phyloP scores from a whole-genome alignment of 192 early-diverging fungal genomes.

The Lobulomyces angularis region DNA sequence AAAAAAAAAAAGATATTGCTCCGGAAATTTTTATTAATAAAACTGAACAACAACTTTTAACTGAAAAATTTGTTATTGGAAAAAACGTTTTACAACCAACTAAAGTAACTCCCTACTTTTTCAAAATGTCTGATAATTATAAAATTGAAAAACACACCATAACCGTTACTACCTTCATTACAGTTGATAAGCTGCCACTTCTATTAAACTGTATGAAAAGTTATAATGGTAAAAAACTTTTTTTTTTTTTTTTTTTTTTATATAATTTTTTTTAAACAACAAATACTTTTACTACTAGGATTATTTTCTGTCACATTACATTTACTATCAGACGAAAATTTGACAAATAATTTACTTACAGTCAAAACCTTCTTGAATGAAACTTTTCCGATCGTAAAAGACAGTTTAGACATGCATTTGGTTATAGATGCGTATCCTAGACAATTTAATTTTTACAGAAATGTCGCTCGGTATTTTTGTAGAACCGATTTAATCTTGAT shows the following conservation, averaged over 20 bases:
- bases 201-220: conserved; percentile 33
- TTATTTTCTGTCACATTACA: conserved; percentile 44
- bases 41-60: too few relatives aligned
- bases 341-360: conserved; percentile 29
- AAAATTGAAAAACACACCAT: conserved; percentile 37
- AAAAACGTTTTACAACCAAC: conserved; percentile 44
- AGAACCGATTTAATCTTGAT: conserved; percentile 46
- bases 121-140: conserved; percentile 27
- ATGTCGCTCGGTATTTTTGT: conserved; percentile 48
- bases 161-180: conserved; percentile 45
- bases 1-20: too few relatives aligned
- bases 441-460: conserved; percentile 57
- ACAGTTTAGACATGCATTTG: conserved; percentile 44
- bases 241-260: conserved; percentile 3
- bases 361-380: conserved; percentile 34
- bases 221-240: conserved; percentile 28
- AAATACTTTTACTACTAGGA: neutral
- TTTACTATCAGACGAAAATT: conserved; percentile 35
- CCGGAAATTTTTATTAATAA: too few relatives aligned
- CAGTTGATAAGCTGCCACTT: conserved; percentile 38
- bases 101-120: conserved; percentile 52
- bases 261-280: neutral
- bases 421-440: conserved; percentile 45
- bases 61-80: too few relatives aligned
- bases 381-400: conserved; percentile 31